Evolutionary conservation across 202 grass and related monocot genomes (phyloP), one percentile per base, ranked within the genome.

Genomic region (Setaria italica): DNA sequence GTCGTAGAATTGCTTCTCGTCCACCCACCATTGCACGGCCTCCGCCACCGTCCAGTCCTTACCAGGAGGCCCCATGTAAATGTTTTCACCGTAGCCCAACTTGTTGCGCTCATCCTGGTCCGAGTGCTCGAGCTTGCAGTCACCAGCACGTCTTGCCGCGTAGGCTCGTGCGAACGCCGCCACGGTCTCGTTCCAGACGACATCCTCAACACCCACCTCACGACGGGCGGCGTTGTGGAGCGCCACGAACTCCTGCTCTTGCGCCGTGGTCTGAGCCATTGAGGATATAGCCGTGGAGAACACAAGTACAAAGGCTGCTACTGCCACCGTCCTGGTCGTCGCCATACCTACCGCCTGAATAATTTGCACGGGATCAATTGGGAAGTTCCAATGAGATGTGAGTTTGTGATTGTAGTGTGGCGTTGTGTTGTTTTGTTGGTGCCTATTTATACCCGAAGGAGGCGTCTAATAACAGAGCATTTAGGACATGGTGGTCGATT

Each of bases 21-120:
- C 47, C 46, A 69, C 80, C 82, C 82, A 89, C 46, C 6, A 1
- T 50, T 12, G 43, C 68, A 89, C 77, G 9, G 67, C 67, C 19
- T 70, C 82, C 14, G n/a, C 65, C 34, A 78, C 60, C 0, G 7
- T 60, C 82, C 41, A 15, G 62, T 37, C 62, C 0, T 2, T 66
- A 11, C 32, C 62, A 25, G 25, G 25, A 25, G 25, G 25, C 62
- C 14, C 14, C 5, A 0, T 0, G 11, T 25, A 25, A 25, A 66
- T 35, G 6, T 66, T 66, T 1, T 66, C 32, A 37, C 62, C 62
- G 6, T 66, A 66, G 62, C 33, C 62, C 5, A 66, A 0, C 1
- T 1, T 66, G 1, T 13, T 4, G 14, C 13, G 32, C 5, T 15
- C 25, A 5, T 11, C 11, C 11, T 33, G 11, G 11, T 63, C 29